Base-by-base conservation (phyloP, 192 early-diverging fungal species). In the Coemansia sp. region DNA sequence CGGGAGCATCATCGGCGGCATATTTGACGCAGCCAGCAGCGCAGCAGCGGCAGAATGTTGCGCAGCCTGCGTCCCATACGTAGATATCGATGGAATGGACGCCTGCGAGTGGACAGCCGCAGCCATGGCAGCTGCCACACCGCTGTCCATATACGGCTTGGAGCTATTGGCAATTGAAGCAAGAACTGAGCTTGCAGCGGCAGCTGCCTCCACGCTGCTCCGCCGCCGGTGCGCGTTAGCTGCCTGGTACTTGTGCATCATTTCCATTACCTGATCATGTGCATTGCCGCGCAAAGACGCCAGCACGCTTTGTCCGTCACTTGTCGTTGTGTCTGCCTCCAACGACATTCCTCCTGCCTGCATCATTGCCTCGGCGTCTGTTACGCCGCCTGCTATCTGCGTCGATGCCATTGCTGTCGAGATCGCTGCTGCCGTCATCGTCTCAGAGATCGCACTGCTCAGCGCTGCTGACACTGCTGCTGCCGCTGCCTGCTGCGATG, bases 141-240 rank as follows among this genome's bases (percentile, higher is more conserved):
- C 56, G 48, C 53, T 25, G 30, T 49, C 67, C 57, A 71, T 54
- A 23, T 62, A 70, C 14, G 69, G 48, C 56, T 81, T 81, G 32
- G 73, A 48, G 60, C 78, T 76, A 56, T 25, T 76, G 10, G 78
- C 78, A 14, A 81, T 71, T 3, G 78, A 81, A 7, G 78, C 78
- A 44, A 81, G 67, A 52, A 81, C 78, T 5, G 78, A 81, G 63
- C 78, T 81, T 24, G 78, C 78, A 3, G 78, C 78, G 3, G 78
- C 78, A 1, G 68, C 78, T 0, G 78, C 78, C 50, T 81, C 78
- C 3, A 81, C 78, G 30, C 74, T 76, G 57, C 78, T 81, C 51
- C 78, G 62, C 56, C 78, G 65, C 1, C 78, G 65, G 28, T 73
- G 73, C 12, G 78, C 58, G 56, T 69, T 68, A 18, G 68, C 62